These are phyloP conservation scores for Penicillium parvum DNA, from an alignment of 495 filamentous ascomycete genomes.

Conservation along the genomic window DNA sequence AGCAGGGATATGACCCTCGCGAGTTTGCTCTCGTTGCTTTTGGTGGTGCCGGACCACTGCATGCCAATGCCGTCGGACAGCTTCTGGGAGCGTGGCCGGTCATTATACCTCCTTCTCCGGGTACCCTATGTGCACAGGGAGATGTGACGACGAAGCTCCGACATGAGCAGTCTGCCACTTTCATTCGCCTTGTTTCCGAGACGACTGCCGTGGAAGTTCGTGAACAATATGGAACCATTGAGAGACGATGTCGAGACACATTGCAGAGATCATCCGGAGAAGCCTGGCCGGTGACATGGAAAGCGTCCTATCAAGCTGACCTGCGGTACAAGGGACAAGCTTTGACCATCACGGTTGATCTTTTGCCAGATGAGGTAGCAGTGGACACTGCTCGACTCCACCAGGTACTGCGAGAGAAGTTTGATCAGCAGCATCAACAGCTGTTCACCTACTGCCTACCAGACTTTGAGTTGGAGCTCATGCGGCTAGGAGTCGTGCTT, in stretches of 20 bases:
- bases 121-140: conserved; percentile 47
- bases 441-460: conserved; percentile 45
- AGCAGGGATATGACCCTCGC: conserved; percentile 49
- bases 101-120: conserved; percentile 48
- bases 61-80: conserved; percentile 46
- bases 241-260: conserved; percentile 16
- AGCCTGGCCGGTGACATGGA: conserved; percentile 22
- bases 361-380: conserved; percentile 27
- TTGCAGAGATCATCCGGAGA: conserved; percentile 14
- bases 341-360: conserved; percentile 39
- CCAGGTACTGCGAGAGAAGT: conserved; percentile 29
- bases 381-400: conserved; percentile 16
- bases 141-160: conserved; percentile 46
- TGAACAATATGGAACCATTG: conserved; percentile 20
- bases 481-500: conserved; percentile 41
- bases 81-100: conserved; percentile 48
- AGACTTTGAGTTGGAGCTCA: conserved; percentile 41
- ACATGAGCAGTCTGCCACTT: conserved; percentile 41
- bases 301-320: conserved; percentile 37
- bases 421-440: conserved; percentile 41
- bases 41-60: conserved; percentile 48
- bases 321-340: conserved; percentile 49
- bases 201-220: conserved; percentile 25
- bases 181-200: conserved; percentile 33
- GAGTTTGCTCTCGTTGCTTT: conserved; percentile 51